A percentile compares a stretch with the other conserved stretches of the same genome.
These are phyloP conservation scores for Aspergillus heteromorphus DNA, from an alignment of 495 filamentous ascomycete species.

Conservation along the genomic window DNA sequence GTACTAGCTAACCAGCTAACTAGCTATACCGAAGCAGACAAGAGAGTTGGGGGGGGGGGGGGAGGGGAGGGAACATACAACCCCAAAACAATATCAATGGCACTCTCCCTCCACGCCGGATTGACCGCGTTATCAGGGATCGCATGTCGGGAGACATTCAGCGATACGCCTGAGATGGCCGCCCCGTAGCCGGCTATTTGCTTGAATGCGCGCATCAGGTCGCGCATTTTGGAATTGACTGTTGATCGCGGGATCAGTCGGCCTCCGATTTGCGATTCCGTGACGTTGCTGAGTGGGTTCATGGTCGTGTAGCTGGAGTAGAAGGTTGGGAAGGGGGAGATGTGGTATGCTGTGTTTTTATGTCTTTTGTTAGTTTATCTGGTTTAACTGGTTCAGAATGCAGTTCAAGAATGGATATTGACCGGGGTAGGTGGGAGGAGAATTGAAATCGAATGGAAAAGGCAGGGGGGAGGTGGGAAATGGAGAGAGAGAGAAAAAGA, in stretches of 20 bases:
- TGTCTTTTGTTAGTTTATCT: no score
- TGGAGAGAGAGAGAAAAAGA: no score
- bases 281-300: conserved; percentile 29
- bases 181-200: conserved; percentile 25
- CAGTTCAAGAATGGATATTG: no score
- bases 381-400: no score
- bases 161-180: conserved; percentile 31
- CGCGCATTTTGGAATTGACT: conserved; percentile 25
- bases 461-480: no score
- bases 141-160: conserved; percentile 25
- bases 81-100: not conserved
- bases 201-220: not conserved
- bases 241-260: conserved; percentile 47
- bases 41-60: no score
- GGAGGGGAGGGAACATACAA: not conserved
- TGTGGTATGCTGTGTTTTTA: not conserved
- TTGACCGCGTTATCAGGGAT: conserved; percentile 45
- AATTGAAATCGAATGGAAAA: no score
- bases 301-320: conserved; percentile 32
- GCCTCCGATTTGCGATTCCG: conserved; percentile 45
- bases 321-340: conserved; percentile 2
- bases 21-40: no score
- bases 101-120: conserved; percentile 26
- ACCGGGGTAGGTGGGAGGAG: no score
- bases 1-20: no score